Conservation (phyloP, 768 basidiomycete species). For the Psilocybe cubensis region DNA sequence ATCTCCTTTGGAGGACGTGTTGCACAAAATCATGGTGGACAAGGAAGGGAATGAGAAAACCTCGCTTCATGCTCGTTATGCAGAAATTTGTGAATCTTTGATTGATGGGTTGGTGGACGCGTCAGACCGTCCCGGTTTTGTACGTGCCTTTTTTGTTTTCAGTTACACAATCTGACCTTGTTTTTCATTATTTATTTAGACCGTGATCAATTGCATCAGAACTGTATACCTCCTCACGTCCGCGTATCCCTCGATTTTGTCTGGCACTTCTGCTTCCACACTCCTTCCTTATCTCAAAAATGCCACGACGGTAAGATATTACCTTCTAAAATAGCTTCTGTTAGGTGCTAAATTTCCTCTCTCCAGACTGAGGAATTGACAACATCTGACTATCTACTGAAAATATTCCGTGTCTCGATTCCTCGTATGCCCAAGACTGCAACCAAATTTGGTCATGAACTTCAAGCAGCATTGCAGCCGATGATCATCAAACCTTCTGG, state of each 20-base stretch:
- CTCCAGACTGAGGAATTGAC: constrained; percentile 78
- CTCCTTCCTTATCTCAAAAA: constrained; percentile 91
- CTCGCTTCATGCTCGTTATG: constrained; percentile 67
- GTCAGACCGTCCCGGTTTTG: constrained; percentile 76
- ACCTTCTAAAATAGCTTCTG: neutral
- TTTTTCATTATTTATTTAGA: constrained; percentile 44
- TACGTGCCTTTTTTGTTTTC: constrained; percentile 34
- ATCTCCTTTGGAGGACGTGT: constrained; percentile 80
- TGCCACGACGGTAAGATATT: constrained; percentile 63
- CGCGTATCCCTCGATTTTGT: constrained; percentile 85
- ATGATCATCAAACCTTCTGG: constrained; percentile 90
- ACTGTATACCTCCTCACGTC: constrained; percentile 84
- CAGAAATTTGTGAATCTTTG: constrained; percentile 81
- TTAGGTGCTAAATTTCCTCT: neutral
- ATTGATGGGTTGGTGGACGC: constrained; percentile 92
- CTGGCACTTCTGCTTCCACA: constrained; percentile 80
- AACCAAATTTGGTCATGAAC: constrained; percentile 83
- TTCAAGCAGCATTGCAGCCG: constrained; percentile 80
- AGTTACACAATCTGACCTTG: neutral
- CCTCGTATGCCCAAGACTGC: constrained; percentile 91
- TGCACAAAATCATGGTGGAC: constrained; percentile 80
- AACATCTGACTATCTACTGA: constrained; percentile 85
- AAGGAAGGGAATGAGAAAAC: constrained; percentile 63
- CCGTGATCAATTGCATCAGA: constrained; percentile 80
- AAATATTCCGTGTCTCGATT: constrained; percentile 84